Conservation (phyloP, 2,329 filamentous ascomycete genomes). For the Aspergillus unguis region DNA sequence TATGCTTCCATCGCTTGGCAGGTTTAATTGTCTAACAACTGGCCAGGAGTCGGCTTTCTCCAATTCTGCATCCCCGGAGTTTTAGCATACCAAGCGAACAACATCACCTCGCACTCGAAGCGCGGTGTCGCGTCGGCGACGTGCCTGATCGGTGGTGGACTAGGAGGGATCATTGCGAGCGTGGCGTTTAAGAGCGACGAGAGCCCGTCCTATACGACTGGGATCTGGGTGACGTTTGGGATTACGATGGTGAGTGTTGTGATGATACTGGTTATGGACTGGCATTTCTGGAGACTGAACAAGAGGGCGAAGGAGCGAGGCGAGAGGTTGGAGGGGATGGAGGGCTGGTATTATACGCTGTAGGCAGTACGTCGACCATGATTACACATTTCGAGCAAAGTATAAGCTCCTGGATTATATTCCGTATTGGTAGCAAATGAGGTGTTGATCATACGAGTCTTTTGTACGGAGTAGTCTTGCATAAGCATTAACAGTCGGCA, state of each 20-base stretch:
- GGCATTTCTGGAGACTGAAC: constrained; percentile 11
- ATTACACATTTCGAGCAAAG: too few species aligned
- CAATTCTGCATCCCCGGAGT: constrained; percentile 30
- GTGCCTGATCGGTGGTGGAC: constrained; percentile 27
- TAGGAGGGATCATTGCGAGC: constrained; percentile 20
- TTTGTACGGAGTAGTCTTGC: too few species aligned
- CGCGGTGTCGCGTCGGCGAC: constrained; percentile 28
- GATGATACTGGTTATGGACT: constrained; percentile 7
- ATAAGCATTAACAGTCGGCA: too few species aligned
- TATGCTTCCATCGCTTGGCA: background rate
- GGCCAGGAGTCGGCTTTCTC: constrained; percentile 23
- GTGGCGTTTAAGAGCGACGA: constrained; percentile 14
- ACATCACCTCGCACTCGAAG: constrained; percentile 30
- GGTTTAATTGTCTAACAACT: background rate
- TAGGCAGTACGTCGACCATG: background rate
- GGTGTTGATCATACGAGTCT: too few species aligned
- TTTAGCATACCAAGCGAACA: constrained; percentile 32
- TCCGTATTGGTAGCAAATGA: too few species aligned
- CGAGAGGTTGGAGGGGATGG: constrained; percentile 7
- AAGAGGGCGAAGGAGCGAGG: constrained; percentile 10
- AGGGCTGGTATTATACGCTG: constrained; percentile 14
- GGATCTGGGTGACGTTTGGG: constrained; percentile 16
- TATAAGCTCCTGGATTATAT: too few species aligned
- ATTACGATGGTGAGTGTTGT: constrained; percentile 10
- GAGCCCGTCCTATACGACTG: constrained; percentile 13